phyloP scores from a whole-genome alignment of 331 rosid species.

The Quercus phellos region DNA sequence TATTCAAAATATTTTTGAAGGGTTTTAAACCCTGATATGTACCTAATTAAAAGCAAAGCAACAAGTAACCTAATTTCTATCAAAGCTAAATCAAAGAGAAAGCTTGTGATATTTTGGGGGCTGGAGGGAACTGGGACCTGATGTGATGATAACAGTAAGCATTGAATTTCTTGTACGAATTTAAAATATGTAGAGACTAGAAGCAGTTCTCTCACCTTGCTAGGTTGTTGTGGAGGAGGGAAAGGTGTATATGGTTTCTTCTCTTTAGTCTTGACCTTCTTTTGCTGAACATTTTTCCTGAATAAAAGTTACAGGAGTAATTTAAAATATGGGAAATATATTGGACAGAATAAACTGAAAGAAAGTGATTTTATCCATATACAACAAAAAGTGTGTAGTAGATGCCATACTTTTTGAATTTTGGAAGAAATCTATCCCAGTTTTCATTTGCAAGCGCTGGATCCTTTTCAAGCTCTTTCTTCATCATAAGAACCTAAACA shows the following conservation, averaged over 20 bases:
- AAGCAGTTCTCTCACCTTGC: constrained; percentile 57
- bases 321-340: not conserved
- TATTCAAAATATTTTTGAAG: too few relatives aligned
- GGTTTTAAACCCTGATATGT: too few relatives aligned
- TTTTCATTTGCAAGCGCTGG: constrained; percentile 74
- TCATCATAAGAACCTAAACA: constrained; percentile 78
- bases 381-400: not conserved
- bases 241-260: constrained; percentile 86
- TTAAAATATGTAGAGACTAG: not conserved
- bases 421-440: constrained; percentile 98
- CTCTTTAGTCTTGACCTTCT: constrained; percentile 63
- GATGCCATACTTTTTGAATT: constrained; percentile 69
- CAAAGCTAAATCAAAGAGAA: too few relatives aligned
- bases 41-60: too few relatives aligned
- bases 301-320: not conserved
- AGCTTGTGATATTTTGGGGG: too few relatives aligned
- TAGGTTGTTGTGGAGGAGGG: constrained; percentile 93
- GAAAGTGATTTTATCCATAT: not conserved
- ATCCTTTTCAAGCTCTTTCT: constrained; percentile 87
- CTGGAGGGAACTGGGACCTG: too few relatives aligned
- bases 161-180: not conserved
- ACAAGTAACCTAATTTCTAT: too few relatives aligned
- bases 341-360: constrained; percentile 8
- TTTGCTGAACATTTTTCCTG: constrained; percentile 84
- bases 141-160: not conserved